phyloP scores from a whole-genome alignment of 352 stramenopile genomes.

The Pythium sp. region DNA sequence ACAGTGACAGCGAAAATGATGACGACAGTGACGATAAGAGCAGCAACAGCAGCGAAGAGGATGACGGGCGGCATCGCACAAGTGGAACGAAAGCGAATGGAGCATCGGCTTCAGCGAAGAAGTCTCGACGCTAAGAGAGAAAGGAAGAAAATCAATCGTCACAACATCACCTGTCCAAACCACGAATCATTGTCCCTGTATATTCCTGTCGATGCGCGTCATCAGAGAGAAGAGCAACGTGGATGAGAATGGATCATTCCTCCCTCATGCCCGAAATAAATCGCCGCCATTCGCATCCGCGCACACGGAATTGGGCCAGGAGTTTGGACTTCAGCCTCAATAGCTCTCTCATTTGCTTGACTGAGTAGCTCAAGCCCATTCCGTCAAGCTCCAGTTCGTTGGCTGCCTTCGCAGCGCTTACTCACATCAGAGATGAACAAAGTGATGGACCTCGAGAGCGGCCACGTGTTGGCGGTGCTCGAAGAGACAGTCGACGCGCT shows the following conservation, averaged over 20 bases:
- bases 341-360: neutral
- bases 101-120: neutral
- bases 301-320: neutral
- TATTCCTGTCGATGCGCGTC: neutral
- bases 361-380: neutral
- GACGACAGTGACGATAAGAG: neutral
- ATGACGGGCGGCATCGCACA: neutral
- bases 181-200: neutral
- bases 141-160: neutral
- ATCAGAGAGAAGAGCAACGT: neutral
- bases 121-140: neutral
- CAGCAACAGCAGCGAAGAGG: neutral
- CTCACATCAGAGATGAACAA: constrained; percentile 20
- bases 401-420: neutral
- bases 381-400: neutral
- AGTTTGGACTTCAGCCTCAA: neutral
- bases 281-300: neutral
- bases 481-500: constrained; percentile 30
- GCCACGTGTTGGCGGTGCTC: constrained; percentile 39
- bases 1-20: constrained; percentile 13
- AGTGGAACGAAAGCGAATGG: neutral
- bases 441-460: constrained; percentile 30
- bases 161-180: neutral
- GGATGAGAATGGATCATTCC: neutral
- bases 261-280: neutral